Percentiles rank a stretch among this genome's conserved stretches.
These are phyloP conservation scores for Mucor circinelloides DNA, from an alignment of 371 early-diverging fungal genomes.

Conservation along the genomic window DNA sequence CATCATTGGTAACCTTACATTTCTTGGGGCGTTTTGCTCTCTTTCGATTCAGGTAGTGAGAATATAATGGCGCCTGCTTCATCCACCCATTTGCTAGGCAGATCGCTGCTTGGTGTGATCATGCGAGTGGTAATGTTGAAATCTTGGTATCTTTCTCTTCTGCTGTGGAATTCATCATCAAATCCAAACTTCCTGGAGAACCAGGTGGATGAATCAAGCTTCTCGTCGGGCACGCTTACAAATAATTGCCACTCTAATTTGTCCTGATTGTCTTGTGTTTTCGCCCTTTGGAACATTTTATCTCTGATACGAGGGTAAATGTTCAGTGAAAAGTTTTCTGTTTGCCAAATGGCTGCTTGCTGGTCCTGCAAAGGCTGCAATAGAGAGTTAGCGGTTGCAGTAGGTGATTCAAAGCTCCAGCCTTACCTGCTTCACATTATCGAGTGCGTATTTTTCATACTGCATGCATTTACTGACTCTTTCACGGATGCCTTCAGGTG, in stretches of 20 bases:
- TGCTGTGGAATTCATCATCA: slow-evolving; percentile 21
- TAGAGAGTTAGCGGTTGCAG: not conserved
- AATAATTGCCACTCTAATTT: slow-evolving; percentile 32
- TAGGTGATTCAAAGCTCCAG: not conserved
- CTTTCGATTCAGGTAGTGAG: slow-evolving; percentile 32
- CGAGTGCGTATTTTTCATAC: slow-evolving; percentile 8
- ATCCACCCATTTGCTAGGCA: slow-evolving; percentile 22
- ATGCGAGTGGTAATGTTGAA: slow-evolving; percentile 25
- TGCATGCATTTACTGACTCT: slow-evolving; percentile 3
- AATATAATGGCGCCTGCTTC: slow-evolving; percentile 39
- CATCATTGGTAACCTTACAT: not conserved
- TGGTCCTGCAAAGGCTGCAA: not conserved
- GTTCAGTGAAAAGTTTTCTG: slow-evolving; percentile 26
- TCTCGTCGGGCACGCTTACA: slow-evolving; percentile 15
- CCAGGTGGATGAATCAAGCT: slow-evolving; percentile 30
- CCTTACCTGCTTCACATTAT: slow-evolving; percentile 7
- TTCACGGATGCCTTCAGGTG: not conserved
- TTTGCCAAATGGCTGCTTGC: slow-evolving; percentile 25
- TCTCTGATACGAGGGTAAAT: slow-evolving; percentile 25
- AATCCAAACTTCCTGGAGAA: slow-evolving; percentile 35
- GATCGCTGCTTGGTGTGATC: not conserved
- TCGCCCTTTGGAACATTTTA: not conserved
- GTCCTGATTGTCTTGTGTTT: not conserved
- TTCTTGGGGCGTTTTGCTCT: not conserved
- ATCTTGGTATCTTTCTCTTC: slow-evolving; percentile 10